These are phyloP conservation scores for Tulasnella sp. DNA, from an alignment of 768 basidiomycete species.

Conservation along the genomic window DNA sequence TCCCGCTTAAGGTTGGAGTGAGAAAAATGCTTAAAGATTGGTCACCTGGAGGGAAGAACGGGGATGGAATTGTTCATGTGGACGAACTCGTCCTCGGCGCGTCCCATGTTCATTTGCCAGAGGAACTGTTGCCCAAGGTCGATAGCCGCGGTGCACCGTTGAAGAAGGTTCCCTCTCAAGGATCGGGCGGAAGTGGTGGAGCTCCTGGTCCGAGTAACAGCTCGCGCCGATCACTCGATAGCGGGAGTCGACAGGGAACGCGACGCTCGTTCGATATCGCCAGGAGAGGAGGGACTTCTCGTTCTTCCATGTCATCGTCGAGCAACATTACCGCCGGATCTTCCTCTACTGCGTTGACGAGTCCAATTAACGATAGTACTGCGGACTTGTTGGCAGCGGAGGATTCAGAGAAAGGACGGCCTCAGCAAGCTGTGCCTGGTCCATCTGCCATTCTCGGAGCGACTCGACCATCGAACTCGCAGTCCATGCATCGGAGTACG, in stretches of 20 bases:
- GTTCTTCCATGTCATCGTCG: slow-evolving; percentile 9
- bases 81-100: slow-evolving; percentile 28
- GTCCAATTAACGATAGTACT: background rate
- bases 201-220: background rate
- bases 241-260: background rate
- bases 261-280: background rate
- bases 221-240: slow-evolving; percentile 4
- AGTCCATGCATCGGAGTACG: slow-evolving; percentile 22
- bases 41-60: background rate
- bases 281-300: background rate
- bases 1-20: background rate
- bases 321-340: background rate
- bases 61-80: slow-evolving; percentile 20
- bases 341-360: background rate
- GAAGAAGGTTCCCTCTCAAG: background rate
- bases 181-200: background rate
- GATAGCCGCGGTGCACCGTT: background rate
- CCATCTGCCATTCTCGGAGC: slow-evolving; percentile 17
- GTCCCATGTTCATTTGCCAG: slow-evolving; percentile 32
- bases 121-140: slow-evolving; percentile 20
- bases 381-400: slow-evolving; percentile 8
- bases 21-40: background rate
- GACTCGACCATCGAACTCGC: slow-evolving; percentile 27
- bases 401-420: slow-evolving; percentile 6
- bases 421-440: background rate